phyloP scores from a whole-genome alignment of 176 grass and related monocot genomes.

The Oryza meyeriana region DNA sequence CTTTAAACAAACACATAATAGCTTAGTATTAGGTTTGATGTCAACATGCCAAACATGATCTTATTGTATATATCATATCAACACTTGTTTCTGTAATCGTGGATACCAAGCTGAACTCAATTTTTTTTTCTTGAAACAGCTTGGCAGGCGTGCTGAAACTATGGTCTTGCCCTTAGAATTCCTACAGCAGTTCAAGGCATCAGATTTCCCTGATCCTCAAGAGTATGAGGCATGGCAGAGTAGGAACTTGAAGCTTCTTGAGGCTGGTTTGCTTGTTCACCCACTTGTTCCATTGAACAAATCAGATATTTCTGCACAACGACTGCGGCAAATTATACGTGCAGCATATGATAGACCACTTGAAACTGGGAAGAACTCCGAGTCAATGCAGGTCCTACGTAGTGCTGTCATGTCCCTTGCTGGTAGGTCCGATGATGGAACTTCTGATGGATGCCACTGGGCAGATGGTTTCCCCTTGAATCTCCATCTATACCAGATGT shows the following conservation, averaged over 20 bases:
- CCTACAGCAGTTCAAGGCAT: conserved; percentile 90
- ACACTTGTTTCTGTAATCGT: neutral
- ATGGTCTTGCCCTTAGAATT: conserved; percentile 98
- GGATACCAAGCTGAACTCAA: neutral
- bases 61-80: neutral
- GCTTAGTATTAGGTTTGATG: conserved; percentile 4
- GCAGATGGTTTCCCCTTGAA: conserved; percentile 94
- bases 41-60: conserved; percentile 9
- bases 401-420: conserved; percentile 79
- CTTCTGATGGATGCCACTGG: conserved; percentile 90
- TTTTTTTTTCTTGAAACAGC: conserved; percentile 43
- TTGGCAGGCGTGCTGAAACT: conserved; percentile 68
- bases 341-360: conserved; percentile 64
- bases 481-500: conserved; percentile 88
- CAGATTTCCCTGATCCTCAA: conserved; percentile 77
- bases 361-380: conserved; percentile 90
- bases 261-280: conserved; percentile 83
- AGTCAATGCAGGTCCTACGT: conserved; percentile 86
- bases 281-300: conserved; percentile 69
- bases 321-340: conserved; percentile 77
- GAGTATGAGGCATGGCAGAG: conserved; percentile 74
- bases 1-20: neutral
- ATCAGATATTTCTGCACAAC: conserved; percentile 69
- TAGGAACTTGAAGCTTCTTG: conserved; percentile 88
- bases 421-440: conserved; percentile 67